A percentile compares a stretch with the other conserved stretches of the same genome.
phyloP scores from a whole-genome alignment of 805 yeast genomes.

The Saturnispora ahearnii region DNA sequence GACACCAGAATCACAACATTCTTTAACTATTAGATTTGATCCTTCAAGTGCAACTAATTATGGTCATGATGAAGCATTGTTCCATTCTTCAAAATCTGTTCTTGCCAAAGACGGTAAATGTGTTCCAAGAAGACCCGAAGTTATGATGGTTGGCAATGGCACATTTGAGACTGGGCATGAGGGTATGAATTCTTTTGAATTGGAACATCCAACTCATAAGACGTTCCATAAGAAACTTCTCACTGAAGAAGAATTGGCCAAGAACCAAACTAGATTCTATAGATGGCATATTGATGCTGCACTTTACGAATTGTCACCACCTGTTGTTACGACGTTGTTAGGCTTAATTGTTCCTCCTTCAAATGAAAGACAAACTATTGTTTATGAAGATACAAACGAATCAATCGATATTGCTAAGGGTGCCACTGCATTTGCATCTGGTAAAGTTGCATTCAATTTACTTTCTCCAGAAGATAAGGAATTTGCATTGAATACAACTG shows the following conservation, averaged over 20 bases:
- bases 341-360: slow-evolving; percentile 75
- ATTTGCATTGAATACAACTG: slow-evolving; percentile 67
- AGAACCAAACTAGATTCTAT: slow-evolving; percentile 70
- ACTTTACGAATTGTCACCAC: slow-evolving; percentile 76
- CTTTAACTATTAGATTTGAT: slow-evolving; percentile 69
- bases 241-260: slow-evolving; percentile 51
- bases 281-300: slow-evolving; percentile 95
- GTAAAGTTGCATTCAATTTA: slow-evolving; percentile 65
- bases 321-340: slow-evolving; percentile 73
- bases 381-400: slow-evolving; percentile 60
- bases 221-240: slow-evolving; percentile 67
- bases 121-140: slow-evolving; percentile 79
- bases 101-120: slow-evolving; percentile 73
- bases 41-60: slow-evolving; percentile 61
- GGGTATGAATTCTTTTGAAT: slow-evolving; percentile 39
- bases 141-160: slow-evolving; percentile 85
- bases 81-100: slow-evolving; percentile 56
- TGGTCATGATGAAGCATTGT: slow-evolving; percentile 74
- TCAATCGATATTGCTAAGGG: slow-evolving; percentile 65
- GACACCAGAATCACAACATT: slow-evolving; percentile 66
- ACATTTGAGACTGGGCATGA: slow-evolving; percentile 37
- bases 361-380: slow-evolving; percentile 51
- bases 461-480: slow-evolving; percentile 64
- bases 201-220: slow-evolving; percentile 80
- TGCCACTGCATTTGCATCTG: slow-evolving; percentile 83